A percentile compares a stretch with the other conserved stretches of the same genome.
phyloP scores from a whole-genome alignment of 441 rosid species.

The Euphorbia corollata region DNA sequence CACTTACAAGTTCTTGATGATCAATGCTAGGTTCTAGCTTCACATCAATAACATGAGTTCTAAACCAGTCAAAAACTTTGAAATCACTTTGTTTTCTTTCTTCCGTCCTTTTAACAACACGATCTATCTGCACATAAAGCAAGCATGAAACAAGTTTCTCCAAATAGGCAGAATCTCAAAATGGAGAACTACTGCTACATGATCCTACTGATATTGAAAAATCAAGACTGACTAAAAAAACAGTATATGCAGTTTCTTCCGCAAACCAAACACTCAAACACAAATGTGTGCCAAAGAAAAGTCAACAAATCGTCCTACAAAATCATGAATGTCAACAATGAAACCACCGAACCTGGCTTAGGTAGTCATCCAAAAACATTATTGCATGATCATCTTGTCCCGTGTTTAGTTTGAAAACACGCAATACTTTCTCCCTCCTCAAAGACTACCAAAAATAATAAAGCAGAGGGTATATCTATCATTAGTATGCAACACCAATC shows the following conservation, averaged over 20 bases:
- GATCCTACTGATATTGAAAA: not conserved
- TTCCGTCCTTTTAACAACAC: conserved; percentile 56
- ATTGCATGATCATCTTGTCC: conserved; percentile 93
- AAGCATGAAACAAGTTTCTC: conserved; percentile 16
- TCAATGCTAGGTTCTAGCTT: conserved; percentile 72
- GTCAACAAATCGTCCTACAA: not conserved
- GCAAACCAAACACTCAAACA: not conserved
- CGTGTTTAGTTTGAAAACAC: conserved; percentile 74
- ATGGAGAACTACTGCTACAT: not conserved
- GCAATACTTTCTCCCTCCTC: conserved; percentile 65
- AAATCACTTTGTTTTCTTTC: conserved; percentile 46
- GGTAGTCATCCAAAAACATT: conserved; percentile 78
- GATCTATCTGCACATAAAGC: conserved; percentile 43
- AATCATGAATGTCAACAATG: not conserved
- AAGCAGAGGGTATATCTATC: not conserved
- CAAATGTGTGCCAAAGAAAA: conserved; percentile 9
- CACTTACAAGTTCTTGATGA: conserved; percentile 75
- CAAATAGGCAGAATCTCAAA: conserved; percentile 5
- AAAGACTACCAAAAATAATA: conserved; percentile 40
- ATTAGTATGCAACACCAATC: not conserved
- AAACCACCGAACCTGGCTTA: conserved; percentile 49
- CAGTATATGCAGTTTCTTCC: not conserved
- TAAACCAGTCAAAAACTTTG: conserved; percentile 74
- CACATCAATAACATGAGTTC: conserved; percentile 56
- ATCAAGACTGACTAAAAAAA: not conserved